A percentile compares a stretch with the other conserved stretches of the same genome.
These are phyloP conservation scores for Fusarium anguioides DNA, from an alignment of 2,329 filamentous ascomycete genomes.

Conservation along the genomic window DNA sequence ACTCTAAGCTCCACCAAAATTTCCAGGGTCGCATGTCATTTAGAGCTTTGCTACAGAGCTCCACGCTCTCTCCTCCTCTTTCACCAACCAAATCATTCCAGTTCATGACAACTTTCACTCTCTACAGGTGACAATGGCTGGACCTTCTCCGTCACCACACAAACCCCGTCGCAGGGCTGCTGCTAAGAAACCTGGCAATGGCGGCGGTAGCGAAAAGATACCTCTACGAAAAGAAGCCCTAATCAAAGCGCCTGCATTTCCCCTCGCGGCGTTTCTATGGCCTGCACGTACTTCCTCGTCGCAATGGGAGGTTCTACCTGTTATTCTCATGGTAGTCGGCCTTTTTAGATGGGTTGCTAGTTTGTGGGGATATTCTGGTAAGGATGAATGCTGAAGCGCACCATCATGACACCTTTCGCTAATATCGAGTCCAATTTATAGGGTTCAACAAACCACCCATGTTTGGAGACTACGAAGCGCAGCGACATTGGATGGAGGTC, in stretches of 20 bases:
- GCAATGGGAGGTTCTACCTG: constrained; percentile 90
- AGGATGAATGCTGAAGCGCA: constrained; percentile 31
- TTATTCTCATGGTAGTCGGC: constrained; percentile 89
- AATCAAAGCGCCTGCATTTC: constrained; percentile 78
- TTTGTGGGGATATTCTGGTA: constrained; percentile 95
- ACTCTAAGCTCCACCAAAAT: constrained; percentile 36
- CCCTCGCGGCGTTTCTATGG: constrained; percentile 94
- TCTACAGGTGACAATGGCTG: constrained; percentile 58
- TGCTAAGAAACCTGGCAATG: constrained; percentile 59
- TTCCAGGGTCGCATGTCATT: constrained; percentile 33
- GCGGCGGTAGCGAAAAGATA: constrained; percentile 48
- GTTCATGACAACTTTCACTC: constrained; percentile 37
- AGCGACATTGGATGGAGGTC: constrained; percentile 98
- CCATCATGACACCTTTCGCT: constrained; percentile 23
- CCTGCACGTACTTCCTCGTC: constrained; percentile 84
- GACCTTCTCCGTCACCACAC: constrained; percentile 65
- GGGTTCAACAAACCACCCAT: constrained; percentile 86
- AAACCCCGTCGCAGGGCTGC: constrained; percentile 67
- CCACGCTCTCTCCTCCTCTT: constrained; percentile 16
- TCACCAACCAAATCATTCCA: constrained; percentile 17
- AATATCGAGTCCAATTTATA: constrained; percentile 49
- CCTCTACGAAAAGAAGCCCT: constrained; percentile 55
- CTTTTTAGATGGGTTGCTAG: constrained; percentile 94
- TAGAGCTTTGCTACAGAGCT: constrained; percentile 31
- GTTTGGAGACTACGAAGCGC: constrained; percentile 97